Conservation (phyloP, 164 flowering plant genomes). For the Vitis riparia region DNA sequence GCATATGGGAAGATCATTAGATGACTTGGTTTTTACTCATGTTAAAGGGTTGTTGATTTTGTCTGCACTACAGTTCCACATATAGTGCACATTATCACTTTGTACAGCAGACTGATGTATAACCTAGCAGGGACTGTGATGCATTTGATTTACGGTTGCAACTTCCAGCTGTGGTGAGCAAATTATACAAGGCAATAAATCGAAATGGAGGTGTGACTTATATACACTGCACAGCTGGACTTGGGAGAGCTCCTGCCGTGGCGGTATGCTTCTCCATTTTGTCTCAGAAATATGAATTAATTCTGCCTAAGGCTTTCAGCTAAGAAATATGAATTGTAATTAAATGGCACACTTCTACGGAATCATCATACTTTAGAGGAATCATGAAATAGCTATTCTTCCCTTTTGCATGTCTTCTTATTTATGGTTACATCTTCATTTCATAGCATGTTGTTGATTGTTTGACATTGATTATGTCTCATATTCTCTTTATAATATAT, state of each 20-base stretch:
- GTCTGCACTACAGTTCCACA: too few relatives aligned
- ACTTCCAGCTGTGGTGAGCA: slow-evolving; percentile 87
- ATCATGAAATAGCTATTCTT: too few relatives aligned
- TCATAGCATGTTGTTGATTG: too few relatives aligned
- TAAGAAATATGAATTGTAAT: neutral
- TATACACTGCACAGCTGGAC: slow-evolving; percentile 97
- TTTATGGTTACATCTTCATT: too few relatives aligned
- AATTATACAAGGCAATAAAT: slow-evolving; percentile 69
- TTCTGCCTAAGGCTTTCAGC: neutral
- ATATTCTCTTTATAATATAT: too few relatives aligned
- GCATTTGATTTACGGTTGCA: slow-evolving; percentile 80
- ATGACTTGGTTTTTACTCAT: too few relatives aligned
- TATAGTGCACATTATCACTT: neutral
- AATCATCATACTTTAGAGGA: neutral
- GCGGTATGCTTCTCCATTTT: slow-evolving; percentile 50
- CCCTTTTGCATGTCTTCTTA: too few relatives aligned
- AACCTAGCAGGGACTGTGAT: slow-evolving; percentile 83
- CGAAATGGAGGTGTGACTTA: slow-evolving; percentile 89
- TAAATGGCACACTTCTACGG: neutral
- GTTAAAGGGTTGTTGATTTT: too few relatives aligned
- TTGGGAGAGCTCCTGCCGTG: slow-evolving; percentile 97
- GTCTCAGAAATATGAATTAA: neutral
- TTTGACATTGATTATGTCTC: too few relatives aligned
- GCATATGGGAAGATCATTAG: too few relatives aligned
- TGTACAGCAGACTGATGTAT: slow-evolving; percentile 7